Percentiles rank a stretch among this genome's conserved stretches.
phyloP scores from a whole-genome alignment of 202 grass and related monocot genomes.

The Hordeum pubiflorum region DNA sequence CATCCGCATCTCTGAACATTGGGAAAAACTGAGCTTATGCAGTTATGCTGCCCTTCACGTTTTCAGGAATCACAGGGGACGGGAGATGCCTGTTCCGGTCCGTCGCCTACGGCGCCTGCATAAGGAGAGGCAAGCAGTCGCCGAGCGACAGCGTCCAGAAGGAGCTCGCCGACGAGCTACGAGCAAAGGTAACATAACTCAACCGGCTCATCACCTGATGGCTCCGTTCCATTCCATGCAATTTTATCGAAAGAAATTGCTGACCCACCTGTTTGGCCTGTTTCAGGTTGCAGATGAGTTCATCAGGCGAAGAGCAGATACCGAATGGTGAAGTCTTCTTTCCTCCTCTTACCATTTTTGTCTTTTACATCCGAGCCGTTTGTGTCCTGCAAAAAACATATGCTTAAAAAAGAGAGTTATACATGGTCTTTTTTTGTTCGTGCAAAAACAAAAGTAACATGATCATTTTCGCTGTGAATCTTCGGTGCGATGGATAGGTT shows the following conservation, averaged over 20 bases:
- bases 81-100: constrained; percentile 90
- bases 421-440: neutral
- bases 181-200: constrained; percentile 48
- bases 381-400: neutral
- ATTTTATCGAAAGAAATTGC: neutral
- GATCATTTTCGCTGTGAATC: neutral
- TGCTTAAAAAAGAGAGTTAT: neutral
- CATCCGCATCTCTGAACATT: neutral
- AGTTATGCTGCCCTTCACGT: neutral
- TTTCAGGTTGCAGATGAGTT: constrained; percentile 90
- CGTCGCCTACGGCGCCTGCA: constrained; percentile 58
- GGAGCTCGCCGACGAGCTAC: constrained; percentile 85
- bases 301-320: constrained; percentile 72
- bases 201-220: neutral
- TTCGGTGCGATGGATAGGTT: constrained; percentile 43
- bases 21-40: neutral
- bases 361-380: neutral
- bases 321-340: constrained; percentile 60
- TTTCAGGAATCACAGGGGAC: constrained; percentile 90
- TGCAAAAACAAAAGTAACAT: neutral
- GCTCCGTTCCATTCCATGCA: neutral
- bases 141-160: constrained; percentile 75
- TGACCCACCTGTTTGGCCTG: constrained; percentile 1
- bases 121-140: constrained; percentile 59
- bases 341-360: neutral